Evolutionary conservation across 495 filamentous ascomycete genomes (phyloP), one percentile per base, ranked within the genome.

Genomic region (Paragyromitra xinjiangensis): DNA sequence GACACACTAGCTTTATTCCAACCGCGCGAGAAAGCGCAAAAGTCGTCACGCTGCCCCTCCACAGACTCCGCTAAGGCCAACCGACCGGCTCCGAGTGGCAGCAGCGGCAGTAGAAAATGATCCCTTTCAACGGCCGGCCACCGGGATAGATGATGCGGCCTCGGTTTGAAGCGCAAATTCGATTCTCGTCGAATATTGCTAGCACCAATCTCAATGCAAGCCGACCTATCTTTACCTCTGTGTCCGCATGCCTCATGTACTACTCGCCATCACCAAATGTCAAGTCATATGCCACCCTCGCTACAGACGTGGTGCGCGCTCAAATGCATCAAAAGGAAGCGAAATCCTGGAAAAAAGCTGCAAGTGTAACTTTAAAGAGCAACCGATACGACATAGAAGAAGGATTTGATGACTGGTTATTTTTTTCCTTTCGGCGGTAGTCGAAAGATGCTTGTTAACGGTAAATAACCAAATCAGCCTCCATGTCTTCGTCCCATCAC

Each of bases 1-100:
- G 64, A 78, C 61, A 71, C 65, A 66, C 73, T 79, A 78, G 71
- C 62, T 78, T 39, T 77, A 77, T 79, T 51, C 66, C 51, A 73
- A 73, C 74, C 62, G 69, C 64, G 62, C 69, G 34, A 78, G 65
- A 45, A 67, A 64, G 74, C 69, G 73, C 48, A 71, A 76, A 76
- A 76, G 68, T 76, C 73, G 69, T 73, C 74, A 77, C 74, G 74
- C 74, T 77, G 74, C 69, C 61, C 63, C 58, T 69, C 53, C 53
- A 56, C 5, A 11, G 53, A n/a, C 50, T 53, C 63, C 45, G 45
- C 51, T 63, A 74, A 45, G 45, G 45, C 50, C 73, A 53, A 53
- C 76, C 72, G 26, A 72, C 74, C 40, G 59, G 78, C 65, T 62
- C 66, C 59, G 61, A 72, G 74, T 79, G 77, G 77, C 44, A 78